phyloP scores from a whole-genome alignment of 148 eudicot genomes.

The Polygonum maritimum region DNA sequence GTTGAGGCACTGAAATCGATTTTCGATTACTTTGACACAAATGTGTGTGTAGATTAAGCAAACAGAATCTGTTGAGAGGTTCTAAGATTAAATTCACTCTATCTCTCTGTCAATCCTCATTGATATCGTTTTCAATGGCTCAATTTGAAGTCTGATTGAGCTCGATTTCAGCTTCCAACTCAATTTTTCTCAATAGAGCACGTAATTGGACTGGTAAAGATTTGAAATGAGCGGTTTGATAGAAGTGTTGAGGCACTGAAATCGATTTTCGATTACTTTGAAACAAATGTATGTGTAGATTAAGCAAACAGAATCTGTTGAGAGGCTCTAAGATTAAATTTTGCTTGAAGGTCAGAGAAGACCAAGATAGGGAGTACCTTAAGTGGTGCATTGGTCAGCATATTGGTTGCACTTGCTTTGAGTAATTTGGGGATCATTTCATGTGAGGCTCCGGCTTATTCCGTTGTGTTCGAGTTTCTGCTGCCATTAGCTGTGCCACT shows the following conservation, averaged over 20 bases:
- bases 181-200: background rate
- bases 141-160: background rate
- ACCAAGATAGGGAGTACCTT: constrained; percentile 79
- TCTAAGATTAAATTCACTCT: background rate
- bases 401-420: constrained; percentile 69
- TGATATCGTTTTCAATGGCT: background rate
- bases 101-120: background rate
- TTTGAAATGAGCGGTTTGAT: background rate
- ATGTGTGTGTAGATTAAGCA: too few relatives aligned
- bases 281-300: background rate
- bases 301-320: background rate
- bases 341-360: constrained; percentile 73
- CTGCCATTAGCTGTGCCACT: constrained; percentile 82
- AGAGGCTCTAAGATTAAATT: background rate
- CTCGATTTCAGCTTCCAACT: background rate
- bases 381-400: constrained; percentile 84
- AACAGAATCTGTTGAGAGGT: too few relatives aligned
- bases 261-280: background rate
- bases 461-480: constrained; percentile 53
- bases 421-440: constrained; percentile 90
- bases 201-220: background rate
- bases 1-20: background rate
- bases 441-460: constrained; percentile 65
- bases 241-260: background rate
- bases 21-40: too few relatives aligned